Percentiles rank a stretch among this genome's conserved stretches.
These are phyloP conservation scores for Hypoxylon intermedium DNA, from an alignment of 495 filamentous ascomycete species.

Conservation along the genomic window DNA sequence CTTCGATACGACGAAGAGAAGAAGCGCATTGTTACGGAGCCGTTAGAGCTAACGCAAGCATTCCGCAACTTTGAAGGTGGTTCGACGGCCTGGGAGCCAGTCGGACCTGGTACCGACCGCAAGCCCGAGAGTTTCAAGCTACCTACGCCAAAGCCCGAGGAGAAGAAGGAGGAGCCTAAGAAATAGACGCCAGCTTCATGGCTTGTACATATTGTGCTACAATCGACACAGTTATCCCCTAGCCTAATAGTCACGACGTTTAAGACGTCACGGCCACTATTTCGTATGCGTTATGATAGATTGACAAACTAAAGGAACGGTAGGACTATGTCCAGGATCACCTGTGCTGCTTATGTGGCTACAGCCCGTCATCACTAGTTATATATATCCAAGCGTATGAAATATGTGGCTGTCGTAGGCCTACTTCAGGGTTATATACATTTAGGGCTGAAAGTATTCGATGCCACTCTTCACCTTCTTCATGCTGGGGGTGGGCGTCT, in stretches of 20 bases:
- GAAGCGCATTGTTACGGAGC: conserved; percentile 98
- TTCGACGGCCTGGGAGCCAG: conserved; percentile 83
- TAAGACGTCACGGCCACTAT: not conserved
- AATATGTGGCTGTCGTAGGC: too few relatives aligned
- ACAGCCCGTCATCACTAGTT: too few relatives aligned
- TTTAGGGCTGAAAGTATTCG: conserved; percentile 18
- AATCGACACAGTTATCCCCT: conserved; percentile 22
- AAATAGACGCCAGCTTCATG: conserved; percentile 64
- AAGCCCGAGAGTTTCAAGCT: conserved; percentile 93
- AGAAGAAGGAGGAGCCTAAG: conserved; percentile 87
- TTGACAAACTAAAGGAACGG: not conserved
- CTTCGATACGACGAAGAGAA: conserved; percentile 98
- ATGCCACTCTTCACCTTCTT: conserved; percentile 11
- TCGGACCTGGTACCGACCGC: conserved; percentile 79
- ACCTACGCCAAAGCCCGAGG: conserved; percentile 92
- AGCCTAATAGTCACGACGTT: not conserved
- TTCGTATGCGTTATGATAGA: not conserved
- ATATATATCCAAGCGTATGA: too few relatives aligned
- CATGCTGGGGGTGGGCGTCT: not conserved
- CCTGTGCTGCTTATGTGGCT: too few relatives aligned
- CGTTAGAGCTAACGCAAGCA: conserved; percentile 96
- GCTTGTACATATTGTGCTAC: conserved; percentile 45
- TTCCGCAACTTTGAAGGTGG: conserved; percentile 98
- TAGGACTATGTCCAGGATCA: too few relatives aligned
- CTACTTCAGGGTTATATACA: too few relatives aligned